Evolutionary conservation across 768 basidiomycete genomes (phyloP).

Genomic region (Gyrodon lividus): DNA sequence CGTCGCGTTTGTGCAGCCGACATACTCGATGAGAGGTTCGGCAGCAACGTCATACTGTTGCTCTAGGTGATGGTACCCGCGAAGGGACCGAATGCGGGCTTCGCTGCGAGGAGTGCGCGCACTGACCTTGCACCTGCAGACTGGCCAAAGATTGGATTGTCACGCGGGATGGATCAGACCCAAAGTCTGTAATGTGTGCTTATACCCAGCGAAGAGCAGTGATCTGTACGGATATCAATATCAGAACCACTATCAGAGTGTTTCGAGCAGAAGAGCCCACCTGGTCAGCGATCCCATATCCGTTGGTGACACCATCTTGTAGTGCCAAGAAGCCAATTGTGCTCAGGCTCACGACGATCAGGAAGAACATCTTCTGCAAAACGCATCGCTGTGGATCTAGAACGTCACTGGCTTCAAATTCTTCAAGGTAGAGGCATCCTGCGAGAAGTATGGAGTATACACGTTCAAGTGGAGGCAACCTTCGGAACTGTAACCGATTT

Average conservation of each 20-base stretch:
- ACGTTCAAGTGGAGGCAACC: conserved; percentile 50
- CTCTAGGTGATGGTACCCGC: conserved; percentile 43
- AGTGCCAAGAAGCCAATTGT: conserved; percentile 12
- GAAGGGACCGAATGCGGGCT: conserved; percentile 38
- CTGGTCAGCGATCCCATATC: conserved; percentile 15
- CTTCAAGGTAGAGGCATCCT: conserved; percentile 4
- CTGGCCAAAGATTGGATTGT: conserved; percentile 57
- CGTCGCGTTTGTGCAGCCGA: conserved; percentile 34
- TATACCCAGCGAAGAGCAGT: conserved; percentile 45
- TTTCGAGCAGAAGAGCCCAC: neutral
- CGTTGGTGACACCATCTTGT: conserved; percentile 7
- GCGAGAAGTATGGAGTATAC: conserved; percentile 41
- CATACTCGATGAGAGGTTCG: conserved; percentile 36
- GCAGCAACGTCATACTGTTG: conserved; percentile 38
- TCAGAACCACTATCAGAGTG: neutral
- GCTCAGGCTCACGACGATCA: conserved; percentile 1
- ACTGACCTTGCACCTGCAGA: conserved; percentile 52
- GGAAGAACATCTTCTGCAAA: conserved; percentile 6
- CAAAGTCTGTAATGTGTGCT: conserved; percentile 53
- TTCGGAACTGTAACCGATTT: conserved; percentile 33
- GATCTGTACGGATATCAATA: too few relatives aligned
- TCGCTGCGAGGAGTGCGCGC: conserved; percentile 36
- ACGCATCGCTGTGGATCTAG: conserved; percentile 53
- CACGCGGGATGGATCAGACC: conserved; percentile 52
- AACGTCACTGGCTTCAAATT: conserved; percentile 45